phyloP scores from a whole-genome alignment of 1,139 yeast genomes.

The Yamadazyma siamensis region DNA sequence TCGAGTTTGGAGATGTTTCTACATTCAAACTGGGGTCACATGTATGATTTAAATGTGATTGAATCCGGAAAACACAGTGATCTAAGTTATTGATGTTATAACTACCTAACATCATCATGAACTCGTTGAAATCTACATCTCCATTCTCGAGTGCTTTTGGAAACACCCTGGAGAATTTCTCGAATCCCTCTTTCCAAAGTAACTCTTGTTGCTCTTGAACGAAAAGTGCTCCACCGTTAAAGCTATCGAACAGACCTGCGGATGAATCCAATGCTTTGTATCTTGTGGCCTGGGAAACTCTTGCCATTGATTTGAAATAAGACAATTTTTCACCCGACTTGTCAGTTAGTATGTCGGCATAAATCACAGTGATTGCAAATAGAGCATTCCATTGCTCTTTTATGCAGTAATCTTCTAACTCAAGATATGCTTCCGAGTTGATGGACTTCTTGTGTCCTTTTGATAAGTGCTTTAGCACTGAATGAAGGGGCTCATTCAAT shows the following conservation, averaged over 20 bases:
- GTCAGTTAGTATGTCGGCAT: conserved; percentile 48
- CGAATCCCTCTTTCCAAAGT: conserved; percentile 59
- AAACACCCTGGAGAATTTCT: conserved; percentile 48
- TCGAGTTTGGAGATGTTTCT: conserved; percentile 41
- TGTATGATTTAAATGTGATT: conserved; percentile 72
- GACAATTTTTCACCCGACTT: conserved; percentile 35
- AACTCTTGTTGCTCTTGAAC: conserved; percentile 56
- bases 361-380: conserved; percentile 59
- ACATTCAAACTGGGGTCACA: conserved; percentile 72
- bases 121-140: conserved; percentile 50
- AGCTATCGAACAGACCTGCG: conserved; percentile 52
- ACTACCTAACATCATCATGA: conserved; percentile 61
- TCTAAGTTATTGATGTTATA: conserved; percentile 73
- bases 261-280: conserved; percentile 58
- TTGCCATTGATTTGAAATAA: conserved; percentile 63
- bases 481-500: conserved; percentile 50
- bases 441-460: conserved; percentile 30
- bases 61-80: conserved; percentile 57
- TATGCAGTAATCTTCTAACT: conserved; percentile 58
- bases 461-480: conserved; percentile 54
- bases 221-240: conserved; percentile 48
- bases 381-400: conserved; percentile 69
- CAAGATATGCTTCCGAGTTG: conserved; percentile 48
- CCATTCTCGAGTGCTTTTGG: conserved; percentile 27
- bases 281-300: conserved; percentile 64